Percentiles rank a stretch among this genome's conserved stretches.
phyloP scores from a whole-genome alignment of 2,329 filamentous ascomycete genomes.

The Fusarium sp. region DNA sequence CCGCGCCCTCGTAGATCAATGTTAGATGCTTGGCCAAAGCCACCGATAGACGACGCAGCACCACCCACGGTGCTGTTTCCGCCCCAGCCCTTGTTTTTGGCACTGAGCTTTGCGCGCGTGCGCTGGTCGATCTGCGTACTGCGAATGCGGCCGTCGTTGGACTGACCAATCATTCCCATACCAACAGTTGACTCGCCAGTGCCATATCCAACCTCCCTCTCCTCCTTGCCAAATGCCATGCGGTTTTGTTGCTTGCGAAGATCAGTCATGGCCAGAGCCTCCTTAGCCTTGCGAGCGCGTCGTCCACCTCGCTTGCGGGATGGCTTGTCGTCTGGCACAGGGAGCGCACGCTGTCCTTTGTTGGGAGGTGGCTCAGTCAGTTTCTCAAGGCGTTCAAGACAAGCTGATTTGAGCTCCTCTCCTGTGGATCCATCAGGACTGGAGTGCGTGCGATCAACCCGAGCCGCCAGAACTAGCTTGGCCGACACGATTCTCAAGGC shows the following conservation, averaged over 20 bases:
- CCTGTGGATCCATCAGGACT: constrained; percentile 84
- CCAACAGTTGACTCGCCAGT: constrained; percentile 85
- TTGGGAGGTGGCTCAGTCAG: constrained; percentile 91
- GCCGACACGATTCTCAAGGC: constrained; percentile 94
- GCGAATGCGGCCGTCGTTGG: constrained; percentile 88
- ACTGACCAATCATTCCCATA: constrained; percentile 93
- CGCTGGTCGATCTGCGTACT: constrained; percentile 90
- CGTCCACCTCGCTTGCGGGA: constrained; percentile 91
- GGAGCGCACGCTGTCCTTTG: constrained; percentile 85
- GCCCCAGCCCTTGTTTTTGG: constrained; percentile 97
- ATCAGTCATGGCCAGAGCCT: constrained; percentile 96
- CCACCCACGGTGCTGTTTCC: constrained; percentile 71
- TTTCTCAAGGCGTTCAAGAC: constrained; percentile 88
- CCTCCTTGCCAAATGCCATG: constrained; percentile 94
- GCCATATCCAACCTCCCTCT: constrained; percentile 91
- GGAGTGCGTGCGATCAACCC: constrained; percentile 86
- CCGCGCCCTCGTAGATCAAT: constrained; percentile 81
- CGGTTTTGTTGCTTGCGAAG: constrained; percentile 95
- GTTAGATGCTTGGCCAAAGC: constrained; percentile 74
- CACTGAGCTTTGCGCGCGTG: constrained; percentile 90
- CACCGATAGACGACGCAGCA: constrained; percentile 82
- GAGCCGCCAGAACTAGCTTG: constrained; percentile 92
- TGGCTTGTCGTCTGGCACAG: constrained; percentile 94
- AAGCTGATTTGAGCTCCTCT: constrained; percentile 82
- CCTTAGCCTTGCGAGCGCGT: constrained; percentile 92